Conservation (phyloP, 345 rosid genomes). For the Eutrema japonicum region DNA sequence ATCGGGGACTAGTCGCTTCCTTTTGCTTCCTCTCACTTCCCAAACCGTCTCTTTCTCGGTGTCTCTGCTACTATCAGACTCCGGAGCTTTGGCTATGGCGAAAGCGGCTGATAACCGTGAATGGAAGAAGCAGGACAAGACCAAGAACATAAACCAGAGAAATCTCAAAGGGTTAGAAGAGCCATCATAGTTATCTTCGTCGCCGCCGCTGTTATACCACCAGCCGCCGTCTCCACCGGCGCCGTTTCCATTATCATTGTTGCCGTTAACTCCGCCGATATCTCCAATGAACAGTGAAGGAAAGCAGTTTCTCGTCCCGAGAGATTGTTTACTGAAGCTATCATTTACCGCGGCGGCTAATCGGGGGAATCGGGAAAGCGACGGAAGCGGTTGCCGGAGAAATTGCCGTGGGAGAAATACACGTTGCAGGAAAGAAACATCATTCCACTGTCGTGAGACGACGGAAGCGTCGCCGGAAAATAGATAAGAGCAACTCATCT, state of each 20-base stretch:
- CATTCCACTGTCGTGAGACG: slow-evolving; percentile 23
- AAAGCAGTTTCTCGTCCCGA: slow-evolving; percentile 9
- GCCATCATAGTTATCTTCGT: slow-evolving; percentile 44
- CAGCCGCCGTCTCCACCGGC: slow-evolving; percentile 40
- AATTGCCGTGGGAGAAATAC: slow-evolving; percentile 24
- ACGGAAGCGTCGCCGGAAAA: slow-evolving; percentile 29
- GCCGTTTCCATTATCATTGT: slow-evolving; percentile 32
- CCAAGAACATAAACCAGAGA: slow-evolving; percentile 40
- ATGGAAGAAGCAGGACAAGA: slow-evolving; percentile 48
- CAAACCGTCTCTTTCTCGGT: slow-evolving; percentile 50
- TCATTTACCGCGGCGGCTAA: slow-evolving; percentile 28
- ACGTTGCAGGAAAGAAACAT: slow-evolving; percentile 28
- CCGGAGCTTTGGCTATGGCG: slow-evolving; percentile 46
- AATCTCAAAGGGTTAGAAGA: slow-evolving; percentile 34
- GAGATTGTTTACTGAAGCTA: slow-evolving; percentile 12
- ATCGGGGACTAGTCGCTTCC: slow-evolving; percentile 67
- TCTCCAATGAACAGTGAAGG: slow-evolving; percentile 9
- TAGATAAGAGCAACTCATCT: slow-evolving; percentile 45
- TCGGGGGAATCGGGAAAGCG: neutral
- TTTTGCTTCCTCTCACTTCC: slow-evolving; percentile 76
- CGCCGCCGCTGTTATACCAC: slow-evolving; percentile 33
- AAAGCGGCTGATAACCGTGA: slow-evolving; percentile 54
- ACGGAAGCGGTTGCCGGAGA: slow-evolving; percentile 30
- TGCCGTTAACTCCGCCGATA: slow-evolving; percentile 23
- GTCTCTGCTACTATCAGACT: slow-evolving; percentile 32